These are phyloP conservation scores for Mycena galericulata DNA, from an alignment of 768 basidiomycete genomes.

Conservation along the genomic window DNA sequence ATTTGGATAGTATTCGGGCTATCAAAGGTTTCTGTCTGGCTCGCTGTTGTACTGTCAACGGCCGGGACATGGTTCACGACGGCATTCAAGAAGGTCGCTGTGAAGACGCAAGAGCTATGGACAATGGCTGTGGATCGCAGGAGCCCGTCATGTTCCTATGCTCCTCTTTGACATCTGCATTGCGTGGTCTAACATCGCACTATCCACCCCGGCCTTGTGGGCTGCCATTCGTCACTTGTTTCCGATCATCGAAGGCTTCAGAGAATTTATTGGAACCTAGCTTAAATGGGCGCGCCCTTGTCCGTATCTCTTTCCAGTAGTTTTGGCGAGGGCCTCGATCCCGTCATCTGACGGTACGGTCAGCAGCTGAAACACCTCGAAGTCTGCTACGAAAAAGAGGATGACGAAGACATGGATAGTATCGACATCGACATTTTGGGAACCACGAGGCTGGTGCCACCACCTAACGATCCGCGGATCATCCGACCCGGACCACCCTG, in stretches of 20 bases:
- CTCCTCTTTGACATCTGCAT: not conserved
- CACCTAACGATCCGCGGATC: not conserved
- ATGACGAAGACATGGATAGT: not conserved
- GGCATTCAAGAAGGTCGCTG: slow-evolving; percentile 1
- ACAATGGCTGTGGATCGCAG: too few species aligned
- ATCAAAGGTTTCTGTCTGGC: not conserved
- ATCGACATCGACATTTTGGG: too few species aligned
- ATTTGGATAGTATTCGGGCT: slow-evolving; percentile 13
- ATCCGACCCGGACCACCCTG: too few species aligned
- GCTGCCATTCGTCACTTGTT: not conserved
- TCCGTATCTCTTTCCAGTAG: not conserved
- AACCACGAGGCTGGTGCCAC: too few species aligned
- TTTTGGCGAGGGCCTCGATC: not conserved
- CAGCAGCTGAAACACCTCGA: too few species aligned
- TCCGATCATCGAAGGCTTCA: not conserved
- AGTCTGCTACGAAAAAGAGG: not conserved
- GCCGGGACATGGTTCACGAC: not conserved
- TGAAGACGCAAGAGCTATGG: too few species aligned
- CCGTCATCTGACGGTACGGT: too few species aligned
- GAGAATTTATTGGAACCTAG: not conserved
- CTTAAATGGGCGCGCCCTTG: not conserved
- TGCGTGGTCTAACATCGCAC: not conserved
- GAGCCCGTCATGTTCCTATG: not conserved
- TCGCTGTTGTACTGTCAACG: not conserved
- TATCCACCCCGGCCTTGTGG: slow-evolving; percentile 7